Evolutionary conservation across 306 rosid species (phyloP), one percentile per base, ranked within the genome.

Genomic region (Gillenia trifoliata): DNA sequence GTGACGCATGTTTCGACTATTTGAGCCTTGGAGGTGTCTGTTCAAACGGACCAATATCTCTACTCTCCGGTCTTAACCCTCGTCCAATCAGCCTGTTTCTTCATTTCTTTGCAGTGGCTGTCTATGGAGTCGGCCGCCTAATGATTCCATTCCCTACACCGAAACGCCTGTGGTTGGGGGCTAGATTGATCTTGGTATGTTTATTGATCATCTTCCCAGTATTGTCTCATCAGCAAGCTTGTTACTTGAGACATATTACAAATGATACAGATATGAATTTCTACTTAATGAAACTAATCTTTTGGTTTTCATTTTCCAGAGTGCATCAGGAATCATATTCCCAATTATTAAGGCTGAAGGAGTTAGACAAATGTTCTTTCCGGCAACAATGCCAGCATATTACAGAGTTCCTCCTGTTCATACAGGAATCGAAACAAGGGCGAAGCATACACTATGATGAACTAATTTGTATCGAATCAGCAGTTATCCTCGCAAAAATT

Each of bases 321-420:
- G 84, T 61, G 97, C 97, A 64, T 77, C 91, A 50, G 87, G 84
- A 50, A 92, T 92, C 36, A 88, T 92, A 50, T 85, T 90, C 74
- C 97, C 97, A 11, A 92, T 92, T 16, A 82, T 88, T 40, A 90
- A 87, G 81, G 89, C 76, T 38, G 98, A 92, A 86, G 98, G 98
- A 83, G 79, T 92, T 12, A 85, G 91, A 78, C 89, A 92, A 64
- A 90, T 90, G 98, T 88, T 92, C 81, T 88, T 92, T 62, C 93
- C 97, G 0, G 77, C 43, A 17, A 88, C 93, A 7, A 86, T 90
- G 74, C 90, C 93, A 22, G 92, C 93, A 80, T 92, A 85, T 83
- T 87, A 88, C 87, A 92, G 93, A 81, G 68, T 83, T 62, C 89
- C 93, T 75, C 93, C 96, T 33, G 29, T 79, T 47, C 62, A 78